Evolutionary conservation across 192 early-diverging fungal species (phyloP), one percentile per base, ranked within the genome.

Genomic region (Cladochytrium replicatum): DNA sequence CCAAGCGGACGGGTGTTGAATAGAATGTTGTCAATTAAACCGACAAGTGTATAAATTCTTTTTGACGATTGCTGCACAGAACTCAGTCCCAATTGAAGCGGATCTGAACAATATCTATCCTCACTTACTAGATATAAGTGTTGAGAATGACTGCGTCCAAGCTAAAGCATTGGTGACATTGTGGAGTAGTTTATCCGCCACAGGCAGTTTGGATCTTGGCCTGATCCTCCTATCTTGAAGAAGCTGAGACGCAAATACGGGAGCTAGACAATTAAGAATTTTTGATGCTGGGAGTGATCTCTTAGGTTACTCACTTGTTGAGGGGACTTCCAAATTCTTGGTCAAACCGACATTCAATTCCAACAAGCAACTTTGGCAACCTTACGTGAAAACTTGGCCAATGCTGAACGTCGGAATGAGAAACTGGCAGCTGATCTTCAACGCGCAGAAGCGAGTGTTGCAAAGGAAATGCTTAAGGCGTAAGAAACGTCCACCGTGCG

Each of bases 351-450:
- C 27, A 28, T 46, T 23, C 8, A 7, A 29, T 13, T 21, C 4
- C 15, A 50, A 41, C 24, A 0, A 2, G 9, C 37, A 66, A 66
- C 71, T 25, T 44, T 67, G 13, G 46, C 54, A 30, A 54, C 29
- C 4, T 48, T 75, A 2, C 63, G 57, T 9, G 60, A 68, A 21
- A 67, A 66, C 29, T 53, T 69, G 17, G 43, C 52, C 6, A 63
- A 72, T 24, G 47, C 72, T 25, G 72, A 75, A 39, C 43, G 55
- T 37, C 56, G 61, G 23, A 65, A 69, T 43, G 69, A 69, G 21
- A 39, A 46, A 0, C 40, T 69, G 11, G 58, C 51, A 1, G 43
- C 48, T 2, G 54, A 60, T 29, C 34, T 75, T 38, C 51, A 57
- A n/a, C 42, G 47, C 13, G 43, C 56, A 1, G 73, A 75, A 50